phyloP scores from a whole-genome alignment of 495 filamentous ascomycete genomes.

The Penicillium cataractarum region DNA sequence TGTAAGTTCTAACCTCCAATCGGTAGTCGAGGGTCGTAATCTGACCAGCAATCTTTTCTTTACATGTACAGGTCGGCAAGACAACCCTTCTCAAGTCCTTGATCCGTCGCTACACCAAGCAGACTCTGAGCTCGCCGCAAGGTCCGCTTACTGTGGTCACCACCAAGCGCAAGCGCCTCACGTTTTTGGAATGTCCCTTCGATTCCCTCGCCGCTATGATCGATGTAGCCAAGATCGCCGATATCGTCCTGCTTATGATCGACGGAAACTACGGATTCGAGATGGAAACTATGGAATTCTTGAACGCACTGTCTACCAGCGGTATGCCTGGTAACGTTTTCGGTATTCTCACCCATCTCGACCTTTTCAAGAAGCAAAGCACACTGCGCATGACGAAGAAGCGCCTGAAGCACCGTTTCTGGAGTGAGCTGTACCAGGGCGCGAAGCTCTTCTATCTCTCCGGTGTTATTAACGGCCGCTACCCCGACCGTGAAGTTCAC shows the following conservation, averaged over 20 bases:
- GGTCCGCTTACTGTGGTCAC: conserved; percentile 95
- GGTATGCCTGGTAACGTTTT: conserved; percentile 99
- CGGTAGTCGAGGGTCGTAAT: neutral
- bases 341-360: conserved; percentile 93
- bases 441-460: conserved; percentile 96
- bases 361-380: conserved; percentile 91
- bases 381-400: conserved; percentile 91
- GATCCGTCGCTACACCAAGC: conserved; percentile 92
- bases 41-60: conserved; percentile 17
- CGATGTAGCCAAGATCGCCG: conserved; percentile 92
- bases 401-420: conserved; percentile 90
- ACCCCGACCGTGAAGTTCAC: conserved; percentile 95
- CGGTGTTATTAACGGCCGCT: conserved; percentile 92
- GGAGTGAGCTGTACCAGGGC: conserved; percentile 94
- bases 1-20: conserved; percentile 52
- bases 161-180: conserved; percentile 87
- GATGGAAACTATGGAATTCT: conserved; percentile 99
- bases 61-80: conserved; percentile 57
- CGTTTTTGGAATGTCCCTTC: conserved; percentile 94
- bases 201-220: conserved; percentile 92
- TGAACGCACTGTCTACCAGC: conserved; percentile 84
- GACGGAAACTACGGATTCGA: conserved; percentile 98
- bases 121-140: conserved; percentile 83
- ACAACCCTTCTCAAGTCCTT: conserved; percentile 87
- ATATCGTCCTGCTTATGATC: conserved; percentile 96